These are phyloP conservation scores for Calcarisporium arbuscula DNA, from an alignment of 2,329 filamentous ascomycete species.

Conservation along the genomic window DNA sequence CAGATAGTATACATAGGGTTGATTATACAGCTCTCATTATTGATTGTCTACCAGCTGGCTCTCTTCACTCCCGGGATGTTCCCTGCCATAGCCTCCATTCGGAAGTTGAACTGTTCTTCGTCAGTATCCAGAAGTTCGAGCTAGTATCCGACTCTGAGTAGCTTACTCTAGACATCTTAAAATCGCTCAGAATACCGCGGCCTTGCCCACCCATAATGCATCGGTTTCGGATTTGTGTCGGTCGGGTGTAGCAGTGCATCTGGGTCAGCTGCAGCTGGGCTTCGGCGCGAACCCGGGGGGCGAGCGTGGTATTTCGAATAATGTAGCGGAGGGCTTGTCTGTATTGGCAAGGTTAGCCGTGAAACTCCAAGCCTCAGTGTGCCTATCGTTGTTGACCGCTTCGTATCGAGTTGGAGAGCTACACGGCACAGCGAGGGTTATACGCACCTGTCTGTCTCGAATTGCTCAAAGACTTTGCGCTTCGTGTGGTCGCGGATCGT, in stretches of 20 bases:
- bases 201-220: constrained; percentile 90
- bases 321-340: constrained; percentile 93
- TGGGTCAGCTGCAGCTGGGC: constrained; percentile 88
- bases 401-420: constrained; percentile 1
- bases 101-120: constrained; percentile 74
- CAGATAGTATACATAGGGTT: too few species aligned
- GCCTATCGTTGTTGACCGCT: too few species aligned
- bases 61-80: constrained; percentile 89
- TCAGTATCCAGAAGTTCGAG: neutral
- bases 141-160: neutral
- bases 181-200: constrained; percentile 85
- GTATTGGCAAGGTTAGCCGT: too few species aligned
- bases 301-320: constrained; percentile 84
- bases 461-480: constrained; percentile 81
- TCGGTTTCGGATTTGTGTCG: constrained; percentile 89
- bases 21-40: too few species aligned
- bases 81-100: constrained; percentile 79
- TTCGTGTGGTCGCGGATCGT: constrained; percentile 94
- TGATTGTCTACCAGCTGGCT: constrained; percentile 74
- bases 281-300: constrained; percentile 75
- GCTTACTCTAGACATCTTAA: constrained; percentile 84
- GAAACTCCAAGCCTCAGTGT: too few species aligned
- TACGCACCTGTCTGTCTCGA: constrained; percentile 78
- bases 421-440: neutral
- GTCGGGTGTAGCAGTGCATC: constrained; percentile 93